phyloP scores from a whole-genome alignment of 148 eudicot species.

The Mesembryanthemum crystallinum region DNA sequence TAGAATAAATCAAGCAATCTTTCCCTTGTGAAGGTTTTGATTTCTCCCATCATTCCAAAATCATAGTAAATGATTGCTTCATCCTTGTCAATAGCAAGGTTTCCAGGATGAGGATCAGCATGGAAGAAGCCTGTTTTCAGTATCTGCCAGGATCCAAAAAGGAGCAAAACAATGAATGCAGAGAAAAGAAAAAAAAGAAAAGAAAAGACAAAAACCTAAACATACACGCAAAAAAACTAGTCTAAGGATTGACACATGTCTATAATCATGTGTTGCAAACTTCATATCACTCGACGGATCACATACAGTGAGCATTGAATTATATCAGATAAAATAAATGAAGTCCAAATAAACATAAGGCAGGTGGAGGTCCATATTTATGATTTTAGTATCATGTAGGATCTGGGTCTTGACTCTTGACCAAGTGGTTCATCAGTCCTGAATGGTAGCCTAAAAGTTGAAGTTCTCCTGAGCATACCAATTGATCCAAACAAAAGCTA shows the following conservation, averaged over 20 bases:
- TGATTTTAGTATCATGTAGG: neutral
- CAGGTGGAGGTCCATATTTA: neutral
- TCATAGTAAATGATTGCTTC: constrained; percentile 95
- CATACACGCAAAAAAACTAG: neutral
- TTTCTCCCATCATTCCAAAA: constrained; percentile 99
- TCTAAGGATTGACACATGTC: neutral
- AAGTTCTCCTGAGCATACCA: neutral
- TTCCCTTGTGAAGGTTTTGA: constrained; percentile 83
- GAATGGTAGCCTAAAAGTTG: neutral
- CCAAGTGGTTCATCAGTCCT: neutral
- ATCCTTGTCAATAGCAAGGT: constrained; percentile 92
- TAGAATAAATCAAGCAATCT: constrained; percentile 86
- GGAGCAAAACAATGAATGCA: neutral
- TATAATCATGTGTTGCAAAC: neutral
- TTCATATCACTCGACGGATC: neutral
- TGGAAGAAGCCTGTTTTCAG: constrained; percentile 96
- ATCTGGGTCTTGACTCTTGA: neutral
- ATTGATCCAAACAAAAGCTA: neutral
- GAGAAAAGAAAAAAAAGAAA: too few species aligned
- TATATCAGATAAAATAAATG: too few species aligned
- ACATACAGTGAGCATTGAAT: too few species aligned
- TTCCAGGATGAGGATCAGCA: constrained; percentile 99
- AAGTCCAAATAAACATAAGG: neutral
- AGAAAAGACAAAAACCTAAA: too few species aligned
- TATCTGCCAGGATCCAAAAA: constrained; percentile 47